These are phyloP conservation scores for Lupinus albus DNA, from an alignment of 306 rosid genomes.

Conservation along the genomic window DNA sequence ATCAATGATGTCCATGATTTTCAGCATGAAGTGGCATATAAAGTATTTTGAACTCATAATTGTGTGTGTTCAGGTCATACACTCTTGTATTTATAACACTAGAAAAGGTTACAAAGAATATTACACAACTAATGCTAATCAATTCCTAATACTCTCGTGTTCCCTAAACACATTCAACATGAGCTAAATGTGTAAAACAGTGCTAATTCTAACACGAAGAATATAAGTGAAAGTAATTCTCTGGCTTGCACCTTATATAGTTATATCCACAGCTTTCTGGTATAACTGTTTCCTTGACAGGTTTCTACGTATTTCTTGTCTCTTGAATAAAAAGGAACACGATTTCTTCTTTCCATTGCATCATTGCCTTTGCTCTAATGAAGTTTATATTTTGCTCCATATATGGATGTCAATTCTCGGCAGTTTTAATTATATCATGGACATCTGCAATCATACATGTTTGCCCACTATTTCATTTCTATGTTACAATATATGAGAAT, in stretches of 20 bases:
- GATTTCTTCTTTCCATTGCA: slow-evolving; percentile 1
- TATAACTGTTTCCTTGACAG: neutral
- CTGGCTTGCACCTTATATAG: neutral
- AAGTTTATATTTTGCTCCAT: neutral
- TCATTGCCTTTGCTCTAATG: neutral
- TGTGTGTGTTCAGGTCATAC: too few species aligned
- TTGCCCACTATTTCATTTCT: slow-evolving; percentile 31
- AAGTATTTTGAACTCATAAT: too few species aligned
- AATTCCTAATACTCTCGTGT: too few species aligned
- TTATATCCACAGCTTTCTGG: neutral
- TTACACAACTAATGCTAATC: too few species aligned
- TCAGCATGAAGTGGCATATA: slow-evolving; percentile 1
- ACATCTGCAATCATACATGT: neutral
- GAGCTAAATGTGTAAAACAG: too few species aligned
- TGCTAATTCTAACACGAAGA: neutral
- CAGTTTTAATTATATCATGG: slow-evolving; percentile 9
- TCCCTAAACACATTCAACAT: too few species aligned
- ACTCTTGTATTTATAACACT: too few species aligned
- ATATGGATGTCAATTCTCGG: neutral
- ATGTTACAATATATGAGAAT: too few species aligned
- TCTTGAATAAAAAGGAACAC: neutral
- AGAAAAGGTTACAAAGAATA: too few species aligned
- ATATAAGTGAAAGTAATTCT: neutral
- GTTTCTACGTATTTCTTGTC: neutral
- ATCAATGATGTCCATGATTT: neutral